These are phyloP conservation scores for Hygrocybe punicea DNA, from an alignment of 768 basidiomycete genomes.

Conservation along the genomic window DNA sequence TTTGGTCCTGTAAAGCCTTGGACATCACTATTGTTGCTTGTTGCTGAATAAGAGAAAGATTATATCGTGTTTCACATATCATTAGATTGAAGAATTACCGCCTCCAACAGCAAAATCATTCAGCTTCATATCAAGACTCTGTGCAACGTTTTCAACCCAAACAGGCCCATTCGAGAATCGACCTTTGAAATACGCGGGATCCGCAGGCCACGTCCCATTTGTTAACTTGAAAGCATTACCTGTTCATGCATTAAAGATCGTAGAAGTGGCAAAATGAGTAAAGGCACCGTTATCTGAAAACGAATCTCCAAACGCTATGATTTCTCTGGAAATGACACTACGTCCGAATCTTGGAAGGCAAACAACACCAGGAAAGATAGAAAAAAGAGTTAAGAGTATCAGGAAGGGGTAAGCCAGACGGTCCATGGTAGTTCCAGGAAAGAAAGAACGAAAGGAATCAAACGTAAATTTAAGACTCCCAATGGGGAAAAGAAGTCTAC, in stretches of 20 bases:
- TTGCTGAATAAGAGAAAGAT: background rate
- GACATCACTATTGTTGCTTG: background rate
- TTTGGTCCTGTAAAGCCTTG: background rate
- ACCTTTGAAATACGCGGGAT: background rate
- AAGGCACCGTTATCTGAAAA: background rate
- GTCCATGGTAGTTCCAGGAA: background rate
- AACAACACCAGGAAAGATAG: background rate
- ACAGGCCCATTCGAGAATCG: background rate
- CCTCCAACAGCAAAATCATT: background rate
- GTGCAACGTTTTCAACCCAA: background rate
- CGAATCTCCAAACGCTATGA: background rate
- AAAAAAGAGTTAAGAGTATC: background rate
- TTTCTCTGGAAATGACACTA: background rate
- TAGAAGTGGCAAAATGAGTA: background rate
- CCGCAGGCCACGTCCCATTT: background rate
- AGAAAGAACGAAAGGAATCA: no score
- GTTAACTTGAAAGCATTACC: background rate
- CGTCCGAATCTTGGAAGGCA: background rate
- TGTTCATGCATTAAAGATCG: background rate
- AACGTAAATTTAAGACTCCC: no score
- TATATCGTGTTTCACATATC: background rate
- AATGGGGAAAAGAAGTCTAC: no score
- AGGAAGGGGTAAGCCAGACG: background rate
- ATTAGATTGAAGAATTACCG: background rate
- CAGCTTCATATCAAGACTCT: background rate